phyloP scores from a whole-genome alignment of 148 eudicot genomes.

The Spergularia bocconei region DNA sequence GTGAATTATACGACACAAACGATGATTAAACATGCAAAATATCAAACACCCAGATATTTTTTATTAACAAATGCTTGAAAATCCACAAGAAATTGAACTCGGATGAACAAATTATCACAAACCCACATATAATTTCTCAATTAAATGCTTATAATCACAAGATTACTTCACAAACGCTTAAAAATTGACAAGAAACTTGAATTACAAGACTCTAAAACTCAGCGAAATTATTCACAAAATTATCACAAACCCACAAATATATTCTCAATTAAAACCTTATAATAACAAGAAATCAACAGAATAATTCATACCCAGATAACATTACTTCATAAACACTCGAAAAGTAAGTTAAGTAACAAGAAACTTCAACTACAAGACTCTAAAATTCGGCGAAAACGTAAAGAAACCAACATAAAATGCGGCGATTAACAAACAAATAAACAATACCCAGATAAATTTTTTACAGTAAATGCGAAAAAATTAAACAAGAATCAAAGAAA shows the following conservation, averaged over 20 bases:
- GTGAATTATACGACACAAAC: neutral
- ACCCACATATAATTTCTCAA: too few relatives aligned
- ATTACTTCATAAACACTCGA: too few relatives aligned
- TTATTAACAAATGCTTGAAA: neutral
- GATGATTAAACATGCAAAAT: neutral
- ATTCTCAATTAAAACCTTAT: too few relatives aligned
- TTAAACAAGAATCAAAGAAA: neutral
- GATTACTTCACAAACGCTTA: too few relatives aligned
- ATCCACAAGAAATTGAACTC: too few relatives aligned
- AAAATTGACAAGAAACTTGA: neutral
- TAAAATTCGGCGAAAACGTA: neutral
- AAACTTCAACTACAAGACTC: neutral
- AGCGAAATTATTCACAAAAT: neutral
- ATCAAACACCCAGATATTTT: neutral
- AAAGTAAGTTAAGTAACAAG: too few relatives aligned
- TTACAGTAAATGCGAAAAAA: neutral
- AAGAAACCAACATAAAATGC: neutral
- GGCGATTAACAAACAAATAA: neutral
- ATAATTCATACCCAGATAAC: neutral
- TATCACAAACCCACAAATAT: too few relatives aligned
- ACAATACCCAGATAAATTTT: conserved; percentile 12
- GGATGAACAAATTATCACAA: neutral
- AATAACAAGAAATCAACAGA: too few relatives aligned
- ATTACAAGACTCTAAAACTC: neutral
- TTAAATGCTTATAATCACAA: too few relatives aligned